Base-by-base conservation (phyloP, 306 rosid genomes). In the Castanea crenata region DNA sequence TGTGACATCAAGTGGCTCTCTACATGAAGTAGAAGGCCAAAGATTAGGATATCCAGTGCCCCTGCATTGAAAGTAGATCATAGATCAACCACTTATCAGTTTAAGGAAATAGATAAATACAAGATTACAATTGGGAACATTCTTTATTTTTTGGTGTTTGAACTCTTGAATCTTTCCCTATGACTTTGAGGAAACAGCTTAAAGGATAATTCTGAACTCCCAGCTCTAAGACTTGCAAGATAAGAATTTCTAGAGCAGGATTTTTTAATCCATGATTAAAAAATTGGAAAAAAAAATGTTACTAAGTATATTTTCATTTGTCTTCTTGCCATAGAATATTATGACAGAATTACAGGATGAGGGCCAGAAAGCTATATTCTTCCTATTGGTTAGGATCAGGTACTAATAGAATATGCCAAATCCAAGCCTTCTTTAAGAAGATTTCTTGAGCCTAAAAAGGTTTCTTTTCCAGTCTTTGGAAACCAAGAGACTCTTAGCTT, bases 21-120 rank as follows among this genome's bases (percentile, higher is more conserved):
- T 90, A 74, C 99, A 95, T 32, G 92, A 76, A 77, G 94, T 81
- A 80, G 96, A 85, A 77, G 99, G 98, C 99, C 99, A 95, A 63
- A 95, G 96, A 82, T 90, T 90, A 2, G 99, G 98, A 91, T 95
- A 95, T 79, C 99, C 99, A 69, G 55, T 63, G 73, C 99, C 99
- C 99, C 99, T 95, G 85, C 78, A 78, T 20, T 32, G 44, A 56
- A n/a, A 71, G 78, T 56, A 54, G 79, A 56, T 31, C 70, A 81
- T 56, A 54, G 79, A 56, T 31, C 70, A 81, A 18, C 78, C 49
- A 19, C 44, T 70, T 52, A 38, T 72, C 49, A 20, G 68, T 56
- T 29, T 56, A 46, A 68, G 72, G 72, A 35, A 35, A 67, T 19
- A 67, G 23, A 68, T 35, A 25, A n/a, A 68, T 34, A 68, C 0